A percentile compares a stretch with the other conserved stretches of the same genome.
Evolutionary conservation across 257 asterid genomes (phyloP).

Genomic region (Solanum appendiculatum): DNA sequence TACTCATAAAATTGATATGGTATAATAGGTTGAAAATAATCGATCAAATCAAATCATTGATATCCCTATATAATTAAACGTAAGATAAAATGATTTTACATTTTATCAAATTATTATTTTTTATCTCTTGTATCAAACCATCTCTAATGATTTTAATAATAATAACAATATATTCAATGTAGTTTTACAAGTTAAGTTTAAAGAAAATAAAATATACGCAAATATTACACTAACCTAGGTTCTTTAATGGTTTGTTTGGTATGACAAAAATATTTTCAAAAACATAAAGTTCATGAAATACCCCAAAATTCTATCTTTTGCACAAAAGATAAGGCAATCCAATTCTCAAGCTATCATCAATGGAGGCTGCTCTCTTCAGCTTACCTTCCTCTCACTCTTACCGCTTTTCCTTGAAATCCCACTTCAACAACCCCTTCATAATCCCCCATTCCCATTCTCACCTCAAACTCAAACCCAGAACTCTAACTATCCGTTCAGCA

Average conservation of each 20-base stretch:
- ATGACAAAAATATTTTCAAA: background rate
- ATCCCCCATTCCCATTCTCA: slow-evolving; percentile 11
- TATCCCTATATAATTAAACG: too few relatives aligned
- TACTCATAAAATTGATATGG: too few relatives aligned
- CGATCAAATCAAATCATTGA: too few relatives aligned
- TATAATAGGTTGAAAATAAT: too few relatives aligned
- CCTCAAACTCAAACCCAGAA: slow-evolving; percentile 10
- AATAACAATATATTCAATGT: fast-evolving
- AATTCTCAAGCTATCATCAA: slow-evolving; percentile 7
- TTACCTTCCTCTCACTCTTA: slow-evolving; percentile 7
- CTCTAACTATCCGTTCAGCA: slow-evolving; percentile 50
- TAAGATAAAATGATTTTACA: too few relatives aligned
- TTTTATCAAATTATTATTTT: too few relatives aligned
- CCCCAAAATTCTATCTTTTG: background rate
- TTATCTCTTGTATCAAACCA: too few relatives aligned
- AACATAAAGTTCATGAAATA: background rate
- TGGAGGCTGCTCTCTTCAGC: slow-evolving; percentile 69
- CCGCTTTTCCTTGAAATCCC: slow-evolving; percentile 54
- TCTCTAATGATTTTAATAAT: fast-evolving
- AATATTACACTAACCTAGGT: too few relatives aligned
- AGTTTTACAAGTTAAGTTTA: too few relatives aligned
- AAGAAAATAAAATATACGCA: fast-evolving
- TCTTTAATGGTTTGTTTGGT: background rate
- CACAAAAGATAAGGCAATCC: slow-evolving; percentile 1
- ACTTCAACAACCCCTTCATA: slow-evolving; percentile 43